Evolutionary conservation across 2,329 filamentous ascomycete species (phyloP), one percentile per base, ranked within the genome.

Genomic region (Cryphonectria parasitica): DNA sequence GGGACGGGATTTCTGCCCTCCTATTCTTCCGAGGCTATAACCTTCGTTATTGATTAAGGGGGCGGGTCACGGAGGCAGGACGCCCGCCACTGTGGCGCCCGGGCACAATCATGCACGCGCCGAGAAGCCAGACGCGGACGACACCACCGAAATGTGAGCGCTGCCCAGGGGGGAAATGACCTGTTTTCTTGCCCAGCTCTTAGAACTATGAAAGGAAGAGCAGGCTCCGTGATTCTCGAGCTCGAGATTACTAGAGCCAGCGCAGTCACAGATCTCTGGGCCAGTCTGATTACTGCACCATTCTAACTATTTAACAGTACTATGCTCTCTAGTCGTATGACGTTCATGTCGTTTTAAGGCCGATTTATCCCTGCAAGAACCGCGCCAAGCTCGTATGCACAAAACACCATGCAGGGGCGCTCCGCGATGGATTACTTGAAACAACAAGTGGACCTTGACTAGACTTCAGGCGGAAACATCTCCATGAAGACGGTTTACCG

Each of bases 41-140:
- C 22, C 15, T 41, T 15, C 15, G n/a, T 34, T 39, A 25, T 39
- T 58, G 39, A 69, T 69, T 60, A 69, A 69, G 67, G 67, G 60
- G 56, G 43, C 41, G 43, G 52, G 22, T 17, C 49, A 31, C 49
- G 36, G 54, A 54, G 61, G 67, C 43, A 58, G 36, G 15, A 34
- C 52, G 49, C 25, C 52, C 63, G 43, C 39, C 25, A 15, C n/a
- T 45, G 28, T 31, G 25, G 25, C 54, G 25, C 54, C 54, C 34
- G n/a, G 52, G 52, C n/a, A 56, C n/a, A 15, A 15, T 56, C 11
- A 28, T 15, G 25, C 13, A 31, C 54, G 15, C 25, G 28, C 54
- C 54, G 15, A 28, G 25, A 58, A 31, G 54, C 15, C 54, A 31
- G 28, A 58, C 28, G 28, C 15, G 15, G 25, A 15, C 54, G 19